These are phyloP conservation scores for Ulmus americana DNA, from an alignment of 331 rosid species.

Conservation along the genomic window DNA sequence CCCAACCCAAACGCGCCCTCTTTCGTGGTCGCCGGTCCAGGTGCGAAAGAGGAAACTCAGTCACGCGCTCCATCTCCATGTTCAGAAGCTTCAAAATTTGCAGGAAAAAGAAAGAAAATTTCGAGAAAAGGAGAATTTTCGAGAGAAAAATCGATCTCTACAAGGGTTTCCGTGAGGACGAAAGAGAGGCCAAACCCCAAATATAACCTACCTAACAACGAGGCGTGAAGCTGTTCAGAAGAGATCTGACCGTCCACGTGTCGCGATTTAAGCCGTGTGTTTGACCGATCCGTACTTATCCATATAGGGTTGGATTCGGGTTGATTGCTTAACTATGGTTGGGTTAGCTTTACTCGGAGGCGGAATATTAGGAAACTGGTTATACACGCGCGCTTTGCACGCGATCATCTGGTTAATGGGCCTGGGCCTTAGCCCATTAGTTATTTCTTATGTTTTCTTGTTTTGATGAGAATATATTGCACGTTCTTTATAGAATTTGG, in stretches of 20 bases:
- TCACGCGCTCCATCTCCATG: constrained; percentile 89
- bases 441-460: too few species aligned
- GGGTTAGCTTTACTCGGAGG: neutral
- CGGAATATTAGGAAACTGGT: constrained; percentile 1
- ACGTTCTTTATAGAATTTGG: too few species aligned
- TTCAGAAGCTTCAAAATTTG: constrained; percentile 9
- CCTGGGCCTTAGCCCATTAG: neutral
- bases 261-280: neutral
- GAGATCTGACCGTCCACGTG: constrained; percentile 47
- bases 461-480: too few species aligned
- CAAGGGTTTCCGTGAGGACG: neutral
- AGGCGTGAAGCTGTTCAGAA: constrained; percentile 9
- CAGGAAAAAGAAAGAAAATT: neutral
- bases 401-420: neutral
- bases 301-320: constrained; percentile 13
- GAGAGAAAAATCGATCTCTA: neutral
- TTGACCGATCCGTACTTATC: constrained; percentile 9
- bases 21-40: constrained; percentile 90
- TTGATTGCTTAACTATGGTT: constrained; percentile 19
- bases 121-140: too few species aligned
- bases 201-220: constrained; percentile 29
- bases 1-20: constrained; percentile 96
- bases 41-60: constrained; percentile 70
- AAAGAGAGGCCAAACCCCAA: constrained; percentile 23
- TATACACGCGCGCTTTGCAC: neutral